Conservation (phyloP, 108 stramenopile genomes). For the Aurantiochytrium sp. region DNA sequence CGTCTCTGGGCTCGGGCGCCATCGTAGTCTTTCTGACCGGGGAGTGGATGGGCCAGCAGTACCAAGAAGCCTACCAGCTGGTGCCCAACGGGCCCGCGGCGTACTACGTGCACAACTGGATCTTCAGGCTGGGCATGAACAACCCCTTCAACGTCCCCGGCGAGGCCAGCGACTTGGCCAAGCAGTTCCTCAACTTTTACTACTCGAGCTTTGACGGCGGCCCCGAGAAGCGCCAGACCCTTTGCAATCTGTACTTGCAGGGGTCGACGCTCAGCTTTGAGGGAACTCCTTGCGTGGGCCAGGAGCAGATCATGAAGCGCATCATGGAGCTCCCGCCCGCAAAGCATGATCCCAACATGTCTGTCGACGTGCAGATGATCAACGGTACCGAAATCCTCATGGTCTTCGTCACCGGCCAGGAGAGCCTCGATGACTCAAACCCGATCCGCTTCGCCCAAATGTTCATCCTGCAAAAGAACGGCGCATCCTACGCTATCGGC, state of each 20-base stretch:
- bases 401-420: neutral
- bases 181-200: neutral
- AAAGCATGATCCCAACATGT: conserved; percentile 27
- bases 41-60: conserved; percentile 25
- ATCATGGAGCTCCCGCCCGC: neutral
- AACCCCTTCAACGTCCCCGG: neutral
- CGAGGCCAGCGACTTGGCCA: neutral
- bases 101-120: conserved; percentile 24
- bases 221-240: neutral
- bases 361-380: neutral
- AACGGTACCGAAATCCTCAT: neutral
- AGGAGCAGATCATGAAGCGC: neutral
- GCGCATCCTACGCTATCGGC: neutral
- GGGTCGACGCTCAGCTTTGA: neutral
- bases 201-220: neutral
- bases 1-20: neutral
- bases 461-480: conserved; percentile 9
- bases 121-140: neutral
- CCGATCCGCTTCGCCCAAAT: neutral
- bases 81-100: neutral
- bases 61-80: conserved; percentile 24
- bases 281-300: neutral
- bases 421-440: neutral
- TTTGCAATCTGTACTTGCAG: neutral
- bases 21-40: neutral